Percentiles rank a stretch among this genome's conserved stretches.
Conservation (phyloP, 2,329 filamentous ascomycete genomes). For the Sphaerulina populicola region DNA sequence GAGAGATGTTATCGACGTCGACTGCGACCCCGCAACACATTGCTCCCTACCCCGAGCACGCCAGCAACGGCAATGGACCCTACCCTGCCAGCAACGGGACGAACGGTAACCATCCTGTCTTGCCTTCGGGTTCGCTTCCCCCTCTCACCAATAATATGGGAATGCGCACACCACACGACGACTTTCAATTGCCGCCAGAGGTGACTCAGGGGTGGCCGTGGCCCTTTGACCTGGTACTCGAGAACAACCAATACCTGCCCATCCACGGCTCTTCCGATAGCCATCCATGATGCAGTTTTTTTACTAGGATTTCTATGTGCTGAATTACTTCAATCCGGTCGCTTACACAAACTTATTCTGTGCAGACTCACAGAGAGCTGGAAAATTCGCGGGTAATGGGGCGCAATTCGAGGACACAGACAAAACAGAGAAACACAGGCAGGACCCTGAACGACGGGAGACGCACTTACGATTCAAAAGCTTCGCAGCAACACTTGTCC, state of each 20-base stretch:
- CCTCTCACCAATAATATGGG: constrained; percentile 13
- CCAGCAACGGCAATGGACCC: neutral
- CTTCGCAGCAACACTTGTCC: too few relatives aligned
- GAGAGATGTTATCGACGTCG: constrained; percentile 17
- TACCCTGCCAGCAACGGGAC: neutral
- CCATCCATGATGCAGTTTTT: neutral
- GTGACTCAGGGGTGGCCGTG: constrained; percentile 39
- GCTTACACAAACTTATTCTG: too few relatives aligned
- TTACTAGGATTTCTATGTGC: neutral
- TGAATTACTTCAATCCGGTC: too few relatives aligned
- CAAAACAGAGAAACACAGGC: too few relatives aligned
- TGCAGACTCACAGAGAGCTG: too few relatives aligned
- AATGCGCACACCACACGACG: constrained; percentile 22
- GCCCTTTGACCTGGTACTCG: constrained; percentile 24
- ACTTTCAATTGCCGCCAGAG: constrained; percentile 36
- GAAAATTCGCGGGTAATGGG: too few relatives aligned
- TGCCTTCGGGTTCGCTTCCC: neutral
- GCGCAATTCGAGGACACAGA: too few relatives aligned
- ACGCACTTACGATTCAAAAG: too few relatives aligned
- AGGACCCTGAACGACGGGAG: too few relatives aligned
- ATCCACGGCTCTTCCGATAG: constrained; percentile 4
- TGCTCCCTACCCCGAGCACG: neutral
- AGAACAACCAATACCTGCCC: constrained; percentile 8
- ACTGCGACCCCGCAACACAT: neutral
- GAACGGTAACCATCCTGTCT: constrained; percentile 2